phyloP scores from a whole-genome alignment of 768 basidiomycete genomes.

The Trametes sanguinea region DNA sequence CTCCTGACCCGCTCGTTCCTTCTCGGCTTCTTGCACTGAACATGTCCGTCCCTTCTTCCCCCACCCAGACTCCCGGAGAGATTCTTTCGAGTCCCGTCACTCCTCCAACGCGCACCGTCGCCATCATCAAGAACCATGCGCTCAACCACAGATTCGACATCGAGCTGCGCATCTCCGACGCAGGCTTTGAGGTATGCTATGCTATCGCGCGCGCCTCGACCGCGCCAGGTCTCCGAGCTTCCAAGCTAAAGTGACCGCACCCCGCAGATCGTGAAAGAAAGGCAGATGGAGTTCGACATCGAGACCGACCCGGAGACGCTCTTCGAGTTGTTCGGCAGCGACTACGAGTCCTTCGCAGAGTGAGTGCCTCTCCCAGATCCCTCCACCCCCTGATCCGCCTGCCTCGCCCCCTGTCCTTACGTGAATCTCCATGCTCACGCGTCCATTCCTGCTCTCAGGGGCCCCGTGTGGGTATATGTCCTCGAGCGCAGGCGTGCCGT shows the following conservation, averaged over 20 bases:
- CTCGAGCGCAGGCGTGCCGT: slow-evolving; percentile 82
- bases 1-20: slow-evolving; percentile 6
- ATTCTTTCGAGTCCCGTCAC: slow-evolving; percentile 14
- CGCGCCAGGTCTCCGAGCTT: background rate
- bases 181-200: slow-evolving; percentile 77
- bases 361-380: slow-evolving; percentile 39
- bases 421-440: background rate
- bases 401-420: slow-evolving; percentile 1
- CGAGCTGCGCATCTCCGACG: slow-evolving; percentile 75
- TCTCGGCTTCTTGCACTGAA: slow-evolving; percentile 7
- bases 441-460: slow-evolving; percentile 42
- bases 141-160: slow-evolving; percentile 75
- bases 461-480: slow-evolving; percentile 90
- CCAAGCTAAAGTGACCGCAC: slow-evolving; percentile 3
- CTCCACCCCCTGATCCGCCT: slow-evolving; percentile 20
- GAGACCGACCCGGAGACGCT: slow-evolving; percentile 81
- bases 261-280: slow-evolving; percentile 76
- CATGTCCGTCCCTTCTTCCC: slow-evolving; percentile 22
- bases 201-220: background rate
- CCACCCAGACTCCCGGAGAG: slow-evolving; percentile 18
- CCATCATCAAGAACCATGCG: slow-evolving; percentile 83
- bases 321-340: slow-evolving; percentile 79
- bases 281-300: slow-evolving; percentile 86
- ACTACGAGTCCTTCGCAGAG: slow-evolving; percentile 74
- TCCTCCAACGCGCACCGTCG: slow-evolving; percentile 62